These are phyloP conservation scores for Anthoceros angustus DNA, from an alignment of 225 moss, liverwort and hornwort species.

Conservation along the genomic window DNA sequence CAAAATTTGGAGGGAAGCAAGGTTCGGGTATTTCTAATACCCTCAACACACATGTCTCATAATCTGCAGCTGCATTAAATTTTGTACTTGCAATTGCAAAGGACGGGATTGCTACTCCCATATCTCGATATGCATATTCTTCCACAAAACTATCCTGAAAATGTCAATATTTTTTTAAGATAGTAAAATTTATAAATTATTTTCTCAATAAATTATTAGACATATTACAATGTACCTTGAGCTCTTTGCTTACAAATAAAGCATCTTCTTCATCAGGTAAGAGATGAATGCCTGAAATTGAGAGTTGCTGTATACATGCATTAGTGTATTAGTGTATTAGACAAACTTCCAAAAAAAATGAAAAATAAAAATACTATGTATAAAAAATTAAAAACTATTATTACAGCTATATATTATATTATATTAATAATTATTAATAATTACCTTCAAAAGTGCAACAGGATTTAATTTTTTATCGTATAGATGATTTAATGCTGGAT, in stretches of 20 bases:
- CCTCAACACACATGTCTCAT: constrained; percentile 37
- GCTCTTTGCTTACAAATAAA: constrained; percentile 22
- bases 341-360: neutral
- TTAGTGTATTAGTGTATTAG: no score
- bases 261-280: constrained; percentile 78
- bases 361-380: constrained; percentile 1
- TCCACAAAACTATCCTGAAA: constrained; percentile 46
- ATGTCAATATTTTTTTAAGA: neutral
- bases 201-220: neutral
- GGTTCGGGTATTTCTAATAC: constrained; percentile 69
- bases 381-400: neutral
- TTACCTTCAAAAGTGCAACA: constrained; percentile 81
- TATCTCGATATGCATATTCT: constrained; percentile 47
- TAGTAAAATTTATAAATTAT: neutral
- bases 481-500: constrained; percentile 43
- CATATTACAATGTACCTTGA: constrained; percentile 33
- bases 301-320: constrained; percentile 79
- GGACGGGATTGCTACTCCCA: constrained; percentile 50
- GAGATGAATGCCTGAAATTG: constrained; percentile 65
- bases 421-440: neutral
- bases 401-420: neutral
- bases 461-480: constrained; percentile 48
- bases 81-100: constrained; percentile 70
- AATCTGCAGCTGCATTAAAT: constrained; percentile 33
- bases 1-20: constrained; percentile 66